Evolutionary conservation across 306 rosid genomes (phyloP), one percentile per base, ranked within the genome.

Genomic region (Dryas drummondii): DNA sequence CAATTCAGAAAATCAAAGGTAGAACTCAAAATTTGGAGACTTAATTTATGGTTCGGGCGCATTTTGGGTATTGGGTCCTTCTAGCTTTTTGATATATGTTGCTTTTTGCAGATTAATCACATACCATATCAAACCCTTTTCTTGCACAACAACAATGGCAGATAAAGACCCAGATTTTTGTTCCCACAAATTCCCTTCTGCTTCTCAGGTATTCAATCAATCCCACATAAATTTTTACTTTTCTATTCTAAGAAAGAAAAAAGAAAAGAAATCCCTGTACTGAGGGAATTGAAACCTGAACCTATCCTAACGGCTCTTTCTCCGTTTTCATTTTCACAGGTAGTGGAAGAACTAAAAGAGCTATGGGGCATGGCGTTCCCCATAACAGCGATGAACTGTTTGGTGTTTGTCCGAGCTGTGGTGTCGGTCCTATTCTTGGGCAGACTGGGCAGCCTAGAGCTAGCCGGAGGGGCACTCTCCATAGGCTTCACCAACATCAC

Each of bases 401-500:
- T 92, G 16, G 97, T 87, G 3, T 94, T 91, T 41, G 76, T 91
- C 8, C 74, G 99, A 61, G 90, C 90, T 0, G 90, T 85, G 2
- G 97, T 94, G 6, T 92, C 99, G 0, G 96, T 94, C 9, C 59
- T 92, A 6, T 92, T 94, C 60, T 78, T 94, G 14, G 97, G 99
- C 7, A 77, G 91, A 4, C 92, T 91, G 0, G 99, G 99, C 0
- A 86, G 94, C 61, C 73, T 94, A 19, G 97, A 94, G 82, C 91
- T 94, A n/a, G 99, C 99, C 1, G 99, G 99, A 9, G 97, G 97
- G 8, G 97, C 99, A 26, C 97, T 94, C 2, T 90, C 99, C 3
- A 84, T 92, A 16, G 99, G 97, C 3, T 94, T 94, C 86, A 94
- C 99, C 37, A 94, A 94, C 87, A 94, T 94, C 70, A 94, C 99